These are phyloP conservation scores for Seiridium cupressi DNA, from an alignment of 2,329 filamentous ascomycete species.

Conservation along the genomic window DNA sequence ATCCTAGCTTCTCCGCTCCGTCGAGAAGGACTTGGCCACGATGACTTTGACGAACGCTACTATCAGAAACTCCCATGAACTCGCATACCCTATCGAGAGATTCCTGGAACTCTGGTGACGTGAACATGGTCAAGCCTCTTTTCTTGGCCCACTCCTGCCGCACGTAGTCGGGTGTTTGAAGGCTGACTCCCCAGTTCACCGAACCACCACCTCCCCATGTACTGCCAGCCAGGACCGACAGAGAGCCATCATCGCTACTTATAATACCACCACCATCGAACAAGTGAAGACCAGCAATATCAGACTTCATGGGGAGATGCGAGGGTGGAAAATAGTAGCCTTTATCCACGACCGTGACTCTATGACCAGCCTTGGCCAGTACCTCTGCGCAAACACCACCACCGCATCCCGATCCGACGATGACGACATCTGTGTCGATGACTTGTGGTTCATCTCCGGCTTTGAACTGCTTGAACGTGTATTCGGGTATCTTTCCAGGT, in stretches of 20 bases:
- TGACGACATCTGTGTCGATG: slow-evolving; percentile 65
- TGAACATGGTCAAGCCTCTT: slow-evolving; percentile 61
- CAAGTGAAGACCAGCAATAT: slow-evolving; percentile 50
- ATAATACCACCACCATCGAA: slow-evolving; percentile 56
- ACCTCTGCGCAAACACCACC: slow-evolving; percentile 69
- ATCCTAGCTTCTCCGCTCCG: slow-evolving; percentile 64
- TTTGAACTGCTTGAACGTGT: slow-evolving; percentile 45
- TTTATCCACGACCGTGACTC: slow-evolving; percentile 69
- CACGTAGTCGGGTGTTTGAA: slow-evolving; percentile 59
- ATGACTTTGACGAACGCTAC: slow-evolving; percentile 55
- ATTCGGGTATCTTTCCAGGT: slow-evolving; percentile 37
- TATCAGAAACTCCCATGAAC: slow-evolving; percentile 29
- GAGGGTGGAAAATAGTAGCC: slow-evolving; percentile 62
- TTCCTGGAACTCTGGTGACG: slow-evolving; percentile 60
- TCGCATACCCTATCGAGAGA: slow-evolving; percentile 49
- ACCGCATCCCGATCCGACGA: slow-evolving; percentile 72
- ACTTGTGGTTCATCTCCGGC: slow-evolving; percentile 37
- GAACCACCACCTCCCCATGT: slow-evolving; percentile 73
- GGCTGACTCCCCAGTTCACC: slow-evolving; percentile 61
- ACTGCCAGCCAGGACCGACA: slow-evolving; percentile 57
- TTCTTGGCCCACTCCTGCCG: slow-evolving; percentile 64
- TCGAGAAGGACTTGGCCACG: slow-evolving; percentile 63
- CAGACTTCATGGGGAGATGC: slow-evolving; percentile 63
- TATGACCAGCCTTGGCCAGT: slow-evolving; percentile 47
- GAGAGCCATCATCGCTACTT: slow-evolving; percentile 45